A percentile compares a stretch with the other conserved stretches of the same genome.
These are phyloP conservation scores for Coemansia sp. DNA, from an alignment of 192 early-diverging fungal genomes.

Conservation along the genomic window DNA sequence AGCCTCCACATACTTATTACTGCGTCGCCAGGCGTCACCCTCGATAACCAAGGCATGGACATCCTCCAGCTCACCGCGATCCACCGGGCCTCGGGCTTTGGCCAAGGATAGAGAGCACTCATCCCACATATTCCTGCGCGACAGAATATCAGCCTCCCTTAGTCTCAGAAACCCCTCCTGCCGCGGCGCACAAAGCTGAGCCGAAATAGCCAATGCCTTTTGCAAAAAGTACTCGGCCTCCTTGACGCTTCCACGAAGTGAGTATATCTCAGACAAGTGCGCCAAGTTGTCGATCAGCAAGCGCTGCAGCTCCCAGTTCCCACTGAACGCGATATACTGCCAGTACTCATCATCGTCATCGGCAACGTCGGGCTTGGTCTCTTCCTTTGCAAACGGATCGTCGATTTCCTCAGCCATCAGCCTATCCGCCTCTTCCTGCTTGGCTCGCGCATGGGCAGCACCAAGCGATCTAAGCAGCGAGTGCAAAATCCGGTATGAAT, in stretches of 20 bases:
- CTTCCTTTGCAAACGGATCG: conserved; percentile 33
- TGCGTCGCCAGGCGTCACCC: conserved; percentile 42
- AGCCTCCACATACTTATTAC: conserved; percentile 13
- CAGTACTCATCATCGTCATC: conserved; percentile 10
- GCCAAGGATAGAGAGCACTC: conserved; percentile 23
- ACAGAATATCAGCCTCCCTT: conserved; percentile 29
- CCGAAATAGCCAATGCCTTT: conserved; percentile 28
- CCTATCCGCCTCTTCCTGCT: background rate
- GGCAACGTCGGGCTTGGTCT: background rate
- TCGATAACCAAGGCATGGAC: conserved; percentile 27
- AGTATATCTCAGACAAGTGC: conserved; percentile 37
- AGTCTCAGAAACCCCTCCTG: conserved; percentile 23
- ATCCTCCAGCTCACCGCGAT: background rate
- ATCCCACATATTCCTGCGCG: conserved; percentile 38
- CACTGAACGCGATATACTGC: conserved; percentile 29
- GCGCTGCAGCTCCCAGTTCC: conserved; percentile 52
- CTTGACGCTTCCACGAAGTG: conserved; percentile 45
- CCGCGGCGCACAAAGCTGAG: conserved; percentile 22
- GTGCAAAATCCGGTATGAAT: conserved; percentile 46
- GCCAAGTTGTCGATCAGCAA: conserved; percentile 35
- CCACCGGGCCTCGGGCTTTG: background rate
- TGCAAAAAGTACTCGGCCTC: conserved; percentile 50
- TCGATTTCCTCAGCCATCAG: background rate
- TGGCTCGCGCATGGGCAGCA: conserved; percentile 9
- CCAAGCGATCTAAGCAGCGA: conserved; percentile 35